phyloP scores from a whole-genome alignment of 768 basidiomycete genomes.

The Calocybe cyanea region DNA sequence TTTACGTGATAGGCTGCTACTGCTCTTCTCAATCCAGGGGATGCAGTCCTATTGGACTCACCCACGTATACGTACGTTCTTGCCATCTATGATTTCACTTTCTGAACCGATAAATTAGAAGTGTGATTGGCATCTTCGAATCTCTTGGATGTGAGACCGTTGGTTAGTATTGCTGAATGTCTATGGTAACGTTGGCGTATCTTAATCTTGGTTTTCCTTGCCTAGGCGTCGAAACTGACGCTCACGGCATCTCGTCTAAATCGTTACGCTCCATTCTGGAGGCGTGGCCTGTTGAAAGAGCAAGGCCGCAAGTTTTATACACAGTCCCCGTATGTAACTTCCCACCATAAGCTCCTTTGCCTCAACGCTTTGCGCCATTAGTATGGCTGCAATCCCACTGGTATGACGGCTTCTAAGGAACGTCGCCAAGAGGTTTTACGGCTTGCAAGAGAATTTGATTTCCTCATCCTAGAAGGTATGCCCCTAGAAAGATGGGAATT shows the following conservation, averaged over 20 bases:
- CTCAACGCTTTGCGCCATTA: conserved; percentile 17
- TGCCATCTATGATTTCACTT: not conserved
- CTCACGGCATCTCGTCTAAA: conserved; percentile 53
- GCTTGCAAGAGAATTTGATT: conserved; percentile 63
- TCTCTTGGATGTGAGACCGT: conserved; percentile 48
- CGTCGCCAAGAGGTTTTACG: conserved; percentile 66
- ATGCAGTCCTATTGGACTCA: conserved; percentile 71
- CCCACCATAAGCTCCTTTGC: not conserved
- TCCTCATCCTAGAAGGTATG: conserved; percentile 80
- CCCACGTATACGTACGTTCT: conserved; percentile 62
- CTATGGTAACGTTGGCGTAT: too few relatives aligned
- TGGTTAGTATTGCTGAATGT: conserved; percentile 43
- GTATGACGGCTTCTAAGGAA: conserved; percentile 62
- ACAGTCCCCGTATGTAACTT: conserved; percentile 55
- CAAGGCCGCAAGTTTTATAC: conserved; percentile 70
- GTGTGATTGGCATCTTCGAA: conserved; percentile 57
- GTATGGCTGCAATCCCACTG: conserved; percentile 85
- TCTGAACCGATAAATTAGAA: conserved; percentile 29
- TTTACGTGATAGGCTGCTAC: conserved; percentile 25
- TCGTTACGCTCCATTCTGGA: conserved; percentile 56
- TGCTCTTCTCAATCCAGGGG: conserved; percentile 71
- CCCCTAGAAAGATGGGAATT: not conserved
- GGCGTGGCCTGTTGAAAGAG: conserved; percentile 64
- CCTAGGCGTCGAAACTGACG: conserved; percentile 69
- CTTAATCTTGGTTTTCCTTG: too few relatives aligned